phyloP scores from a whole-genome alignment of 1,139 yeast species.

The Protomyces pachydermus region DNA sequence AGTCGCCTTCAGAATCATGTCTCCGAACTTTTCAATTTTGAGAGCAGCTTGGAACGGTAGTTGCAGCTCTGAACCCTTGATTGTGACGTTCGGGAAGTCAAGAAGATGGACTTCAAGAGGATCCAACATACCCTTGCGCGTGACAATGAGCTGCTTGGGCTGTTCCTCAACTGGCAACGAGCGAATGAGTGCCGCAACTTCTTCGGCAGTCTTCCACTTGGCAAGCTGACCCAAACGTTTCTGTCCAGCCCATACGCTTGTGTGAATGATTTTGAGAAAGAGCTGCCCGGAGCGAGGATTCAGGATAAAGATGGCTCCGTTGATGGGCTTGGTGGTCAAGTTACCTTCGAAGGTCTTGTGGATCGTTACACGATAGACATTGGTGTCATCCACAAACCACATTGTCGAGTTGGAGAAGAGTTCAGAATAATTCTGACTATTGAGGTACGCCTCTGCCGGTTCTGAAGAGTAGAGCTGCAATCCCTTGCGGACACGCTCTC shows the following conservation, averaged over 20 bases:
- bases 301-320: conserved; percentile 85
- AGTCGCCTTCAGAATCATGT: conserved; percentile 74
- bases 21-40: conserved; percentile 73
- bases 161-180: conserved; percentile 91
- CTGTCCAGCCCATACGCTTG: conserved; percentile 97
- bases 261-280: conserved; percentile 82
- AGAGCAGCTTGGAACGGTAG: conserved; percentile 86
- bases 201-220: conserved; percentile 98
- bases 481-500: conserved; percentile 93
- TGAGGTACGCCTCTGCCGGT: conserved; percentile 86
- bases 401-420: conserved; percentile 69
- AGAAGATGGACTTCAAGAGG: conserved; percentile 96
- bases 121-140: conserved; percentile 86
- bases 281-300: conserved; percentile 89
- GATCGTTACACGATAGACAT: conserved; percentile 55
- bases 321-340: conserved; percentile 83
- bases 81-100: conserved; percentile 88
- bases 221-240: conserved; percentile 89
- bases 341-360: conserved; percentile 93
- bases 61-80: conserved; percentile 82
- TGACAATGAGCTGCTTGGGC: conserved; percentile 84
- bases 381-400: conserved; percentile 28
- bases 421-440: conserved; percentile 85
- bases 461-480: conserved; percentile 89
- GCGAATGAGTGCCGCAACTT: conserved; percentile 83